These are phyloP conservation scores for Tinospora cordifolia DNA, from an alignment of 164 flowering plant species.

Conservation along the genomic window DNA sequence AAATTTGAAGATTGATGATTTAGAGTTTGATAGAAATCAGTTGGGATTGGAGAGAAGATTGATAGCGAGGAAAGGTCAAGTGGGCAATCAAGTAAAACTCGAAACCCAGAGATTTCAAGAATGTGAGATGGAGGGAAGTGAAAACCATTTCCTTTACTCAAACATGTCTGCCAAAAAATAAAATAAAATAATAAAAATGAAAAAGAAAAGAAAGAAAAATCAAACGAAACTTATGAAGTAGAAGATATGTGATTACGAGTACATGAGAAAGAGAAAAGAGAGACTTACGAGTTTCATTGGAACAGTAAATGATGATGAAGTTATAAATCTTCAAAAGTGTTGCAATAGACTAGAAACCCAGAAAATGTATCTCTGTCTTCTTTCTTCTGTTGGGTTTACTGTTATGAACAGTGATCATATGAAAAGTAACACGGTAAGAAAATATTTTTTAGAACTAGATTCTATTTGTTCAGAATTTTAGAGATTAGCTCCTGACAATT, in stretches of 20 bases:
- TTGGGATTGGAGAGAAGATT: constrained; percentile 60
- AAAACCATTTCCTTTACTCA: constrained; percentile 29
- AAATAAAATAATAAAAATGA: neutral
- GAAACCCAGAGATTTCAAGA: constrained; percentile 43
- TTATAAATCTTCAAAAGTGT: neutral
- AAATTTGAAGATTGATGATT: constrained; percentile 9
- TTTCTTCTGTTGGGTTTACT: too few species aligned
- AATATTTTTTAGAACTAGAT: too few species aligned
- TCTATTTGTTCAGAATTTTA: too few species aligned
- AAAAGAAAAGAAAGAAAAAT: constrained; percentile 2
- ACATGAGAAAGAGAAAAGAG: neutral
- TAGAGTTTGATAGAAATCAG: constrained; percentile 8
- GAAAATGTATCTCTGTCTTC: too few species aligned
- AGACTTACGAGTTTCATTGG: neutral
- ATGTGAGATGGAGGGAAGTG: constrained; percentile 29
- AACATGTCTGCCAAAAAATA: constrained; percentile 37
- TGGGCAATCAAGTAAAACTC: constrained; percentile 71
- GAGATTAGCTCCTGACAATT: too few species aligned
- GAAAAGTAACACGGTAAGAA: too few species aligned
- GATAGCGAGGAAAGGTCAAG: constrained; percentile 69
- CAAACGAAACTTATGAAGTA: constrained; percentile 14
- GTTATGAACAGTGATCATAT: too few species aligned
- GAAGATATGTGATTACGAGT: too few species aligned
- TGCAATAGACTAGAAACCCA: too few species aligned
- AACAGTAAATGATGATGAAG: neutral